Percentiles rank a stretch among this genome's conserved stretches.
Conservation (phyloP, 1,284 basidiomycete species). For the Thecaphora thlaspeos region DNA sequence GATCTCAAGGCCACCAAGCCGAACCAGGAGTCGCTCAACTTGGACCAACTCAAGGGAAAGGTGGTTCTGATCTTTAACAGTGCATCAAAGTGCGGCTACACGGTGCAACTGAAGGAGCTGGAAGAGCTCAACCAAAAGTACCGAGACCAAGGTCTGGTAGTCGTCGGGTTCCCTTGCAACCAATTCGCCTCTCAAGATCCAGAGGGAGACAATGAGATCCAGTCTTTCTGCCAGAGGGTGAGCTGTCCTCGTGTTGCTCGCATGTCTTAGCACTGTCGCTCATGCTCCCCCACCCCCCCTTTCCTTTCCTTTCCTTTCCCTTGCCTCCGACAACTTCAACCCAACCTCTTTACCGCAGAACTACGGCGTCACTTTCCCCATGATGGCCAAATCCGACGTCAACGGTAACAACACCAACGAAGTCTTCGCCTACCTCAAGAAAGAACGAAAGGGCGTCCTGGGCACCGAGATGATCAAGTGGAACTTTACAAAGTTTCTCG, state of each 20-base stretch:
- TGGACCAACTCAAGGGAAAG: constrained; percentile 61
- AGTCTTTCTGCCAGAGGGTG: constrained; percentile 50
- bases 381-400: constrained; percentile 67
- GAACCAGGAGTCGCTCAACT: constrained; percentile 43
- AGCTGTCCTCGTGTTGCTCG: constrained; percentile 5
- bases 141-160: constrained; percentile 71
- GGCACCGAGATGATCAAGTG: constrained; percentile 73
- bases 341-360: constrained; percentile 22
- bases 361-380: constrained; percentile 56
- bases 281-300: too few relatives aligned
- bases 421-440: constrained; percentile 83
- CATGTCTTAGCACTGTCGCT: not conserved
- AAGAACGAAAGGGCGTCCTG: constrained; percentile 71
- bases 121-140: constrained; percentile 81
- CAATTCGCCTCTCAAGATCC: constrained; percentile 65
- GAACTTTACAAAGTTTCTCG: constrained; percentile 62
- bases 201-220: constrained; percentile 47
- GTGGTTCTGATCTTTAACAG: constrained; percentile 64
- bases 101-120: constrained; percentile 76
- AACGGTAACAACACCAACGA: constrained; percentile 77
- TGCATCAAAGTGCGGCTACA: constrained; percentile 69
- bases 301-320: too few relatives aligned
- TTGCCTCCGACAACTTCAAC: too few relatives aligned
- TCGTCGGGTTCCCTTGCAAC: constrained; percentile 89
- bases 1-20: constrained; percentile 52